Conservation (phyloP, 441 rosid species). For the Pelargonium cotyledonis region DNA sequence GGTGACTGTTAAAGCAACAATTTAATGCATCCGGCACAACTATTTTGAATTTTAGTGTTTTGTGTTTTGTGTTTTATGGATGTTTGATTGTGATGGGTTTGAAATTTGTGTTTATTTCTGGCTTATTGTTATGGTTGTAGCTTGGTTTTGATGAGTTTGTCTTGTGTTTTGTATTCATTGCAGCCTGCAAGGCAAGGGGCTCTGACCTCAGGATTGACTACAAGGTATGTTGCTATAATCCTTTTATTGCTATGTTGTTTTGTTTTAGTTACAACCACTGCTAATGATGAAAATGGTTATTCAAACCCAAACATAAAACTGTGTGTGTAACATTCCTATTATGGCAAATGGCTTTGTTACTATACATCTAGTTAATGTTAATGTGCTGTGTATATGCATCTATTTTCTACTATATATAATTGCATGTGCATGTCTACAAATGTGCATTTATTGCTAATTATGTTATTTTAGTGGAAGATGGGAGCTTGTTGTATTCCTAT, state of each 20-base stretch:
- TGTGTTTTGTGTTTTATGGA: too few relatives aligned
- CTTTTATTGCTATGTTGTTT: not conserved
- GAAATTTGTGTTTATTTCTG: not conserved
- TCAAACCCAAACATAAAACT: too few relatives aligned
- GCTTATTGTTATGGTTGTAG: not conserved
- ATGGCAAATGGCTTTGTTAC: not conserved
- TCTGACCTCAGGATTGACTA: constrained; percentile 71
- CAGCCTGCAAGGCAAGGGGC: constrained; percentile 77
- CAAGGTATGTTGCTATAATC: constrained; percentile 32
- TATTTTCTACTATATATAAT: not conserved
- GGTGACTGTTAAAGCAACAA: too few relatives aligned
- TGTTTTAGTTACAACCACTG: not conserved
- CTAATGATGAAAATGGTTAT: not conserved
- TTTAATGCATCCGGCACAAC: too few relatives aligned
- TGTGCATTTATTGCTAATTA: constrained; percentile 1
- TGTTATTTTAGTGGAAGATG: not conserved
- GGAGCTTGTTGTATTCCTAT: not conserved
- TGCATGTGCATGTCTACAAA: not conserved
- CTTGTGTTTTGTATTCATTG: constrained; percentile 8
- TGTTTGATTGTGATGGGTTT: too few relatives aligned
- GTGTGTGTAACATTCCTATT: too few relatives aligned
- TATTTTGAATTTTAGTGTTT: not conserved
- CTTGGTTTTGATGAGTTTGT: not conserved
- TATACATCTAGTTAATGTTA: not conserved
- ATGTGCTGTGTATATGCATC: not conserved